These are phyloP conservation scores for Neurospora crassa DNA, from an alignment of 2,329 filamentous ascomycete species.

Conservation along the genomic window DNA sequence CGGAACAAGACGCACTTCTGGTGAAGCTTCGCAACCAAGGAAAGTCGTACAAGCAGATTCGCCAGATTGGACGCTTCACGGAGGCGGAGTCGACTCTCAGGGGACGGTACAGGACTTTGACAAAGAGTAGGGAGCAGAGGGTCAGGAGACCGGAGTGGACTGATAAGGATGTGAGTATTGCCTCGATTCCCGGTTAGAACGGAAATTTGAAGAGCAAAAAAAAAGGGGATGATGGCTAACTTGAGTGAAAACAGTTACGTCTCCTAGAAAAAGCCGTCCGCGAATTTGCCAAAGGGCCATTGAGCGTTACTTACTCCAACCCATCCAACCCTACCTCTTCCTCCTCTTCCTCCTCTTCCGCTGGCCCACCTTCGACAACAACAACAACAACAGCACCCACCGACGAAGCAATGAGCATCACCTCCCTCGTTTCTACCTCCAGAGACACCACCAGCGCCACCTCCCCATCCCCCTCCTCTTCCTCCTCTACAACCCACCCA, in stretches of 20 bases:
- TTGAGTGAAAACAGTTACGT: constrained; percentile 9
- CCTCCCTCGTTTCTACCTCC: background rate
- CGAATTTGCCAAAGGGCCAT: constrained; percentile 3
- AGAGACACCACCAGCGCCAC: background rate
- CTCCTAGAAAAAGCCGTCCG: constrained; percentile 18
- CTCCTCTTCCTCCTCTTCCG: background rate
- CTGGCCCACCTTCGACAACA: background rate
- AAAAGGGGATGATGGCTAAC: too few relatives aligned
- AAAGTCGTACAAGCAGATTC: constrained; percentile 58
- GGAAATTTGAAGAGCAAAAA: too few relatives aligned
- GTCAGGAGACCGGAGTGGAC: constrained; percentile 59
- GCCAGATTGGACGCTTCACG: constrained; percentile 39
- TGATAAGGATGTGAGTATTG: constrained; percentile 48
- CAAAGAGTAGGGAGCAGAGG: constrained; percentile 51
- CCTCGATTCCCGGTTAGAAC: too few relatives aligned
- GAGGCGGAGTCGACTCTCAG: constrained; percentile 66
- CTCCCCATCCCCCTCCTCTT: constrained; percentile 13
- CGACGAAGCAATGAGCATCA: background rate
- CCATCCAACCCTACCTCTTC: too few relatives aligned
- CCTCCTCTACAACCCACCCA: constrained; percentile 8
- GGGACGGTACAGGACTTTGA: constrained; percentile 56
- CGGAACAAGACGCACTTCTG: constrained; percentile 34
- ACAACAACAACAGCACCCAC: background rate
- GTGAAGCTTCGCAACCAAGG: constrained; percentile 43
- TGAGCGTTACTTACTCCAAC: background rate